A percentile compares a stretch with the other conserved stretches of the same genome.
These are phyloP conservation scores for Bisporella sp. DNA, from an alignment of 2,329 filamentous ascomycete species.

Conservation along the genomic window DNA sequence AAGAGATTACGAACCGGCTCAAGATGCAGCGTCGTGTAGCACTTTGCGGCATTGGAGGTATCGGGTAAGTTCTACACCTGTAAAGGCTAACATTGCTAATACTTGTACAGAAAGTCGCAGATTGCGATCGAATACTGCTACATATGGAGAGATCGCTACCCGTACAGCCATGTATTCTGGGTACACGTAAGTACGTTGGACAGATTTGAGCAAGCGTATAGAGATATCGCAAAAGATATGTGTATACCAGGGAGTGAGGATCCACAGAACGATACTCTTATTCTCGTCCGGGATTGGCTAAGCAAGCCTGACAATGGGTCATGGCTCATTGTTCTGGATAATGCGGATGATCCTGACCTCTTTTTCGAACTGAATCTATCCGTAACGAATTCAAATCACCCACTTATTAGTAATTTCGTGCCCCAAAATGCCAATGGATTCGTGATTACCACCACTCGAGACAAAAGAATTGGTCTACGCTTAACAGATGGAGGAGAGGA, in stretches of 20 bases:
- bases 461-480: slow-evolving; percentile 2
- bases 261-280: not conserved
- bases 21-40: slow-evolving; percentile 4
- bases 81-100: not conserved
- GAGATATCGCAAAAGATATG: slow-evolving; percentile 11
- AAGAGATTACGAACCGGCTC: slow-evolving; percentile 7
- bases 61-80: slow-evolving; percentile 23
- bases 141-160: slow-evolving; percentile 4
- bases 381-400: not conserved
- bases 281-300: slow-evolving; percentile 14
- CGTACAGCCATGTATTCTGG: slow-evolving; percentile 12
- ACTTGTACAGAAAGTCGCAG: slow-evolving; percentile 9
- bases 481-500: slow-evolving; percentile 4
- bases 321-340: slow-evolving; percentile 20
- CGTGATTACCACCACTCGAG: slow-evolving; percentile 13
- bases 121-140: slow-evolving; percentile 17
- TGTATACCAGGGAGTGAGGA: slow-evolving; percentile 8
- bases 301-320: slow-evolving; percentile 7
- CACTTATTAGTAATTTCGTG: not conserved
- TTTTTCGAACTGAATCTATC: slow-evolving; percentile 2
- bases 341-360: slow-evolving; percentile 12
- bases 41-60: slow-evolving; percentile 9
- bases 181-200: slow-evolving; percentile 10
- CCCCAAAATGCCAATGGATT: slow-evolving; percentile 2
- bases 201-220: slow-evolving; percentile 12